Conservation (phyloP, 495 filamentous ascomycete species). For the Hamigera avellanea region DNA sequence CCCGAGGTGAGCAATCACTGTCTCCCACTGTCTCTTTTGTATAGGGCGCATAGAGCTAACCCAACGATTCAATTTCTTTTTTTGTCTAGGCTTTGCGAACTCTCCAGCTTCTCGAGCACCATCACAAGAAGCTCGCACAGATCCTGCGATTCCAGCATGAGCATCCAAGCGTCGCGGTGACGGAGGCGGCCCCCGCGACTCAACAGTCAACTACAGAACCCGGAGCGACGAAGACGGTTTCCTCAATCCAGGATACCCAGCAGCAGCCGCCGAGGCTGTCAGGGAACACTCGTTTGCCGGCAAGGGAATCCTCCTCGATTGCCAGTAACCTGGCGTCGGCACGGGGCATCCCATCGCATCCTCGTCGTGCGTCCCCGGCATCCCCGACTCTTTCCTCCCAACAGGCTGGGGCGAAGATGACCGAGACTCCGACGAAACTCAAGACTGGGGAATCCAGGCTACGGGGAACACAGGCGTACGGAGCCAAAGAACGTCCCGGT, state of each 20-base stretch:
- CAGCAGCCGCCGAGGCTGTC: constrained; percentile 23
- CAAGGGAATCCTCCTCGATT: constrained; percentile 70
- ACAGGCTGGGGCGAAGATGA: constrained; percentile 63
- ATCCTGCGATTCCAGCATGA: constrained; percentile 62
- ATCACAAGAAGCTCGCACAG: constrained; percentile 70
- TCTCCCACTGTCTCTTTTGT: background rate
- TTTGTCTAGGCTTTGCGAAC: constrained; percentile 58
- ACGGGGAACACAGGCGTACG: constrained; percentile 12
- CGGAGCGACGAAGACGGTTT: constrained; percentile 14
- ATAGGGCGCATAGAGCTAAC: background rate
- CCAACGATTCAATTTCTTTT: background rate
- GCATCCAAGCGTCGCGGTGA: constrained; percentile 29
- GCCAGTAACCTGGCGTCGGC: constrained; percentile 86
- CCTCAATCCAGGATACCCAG: constrained; percentile 18
- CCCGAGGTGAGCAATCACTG: constrained; percentile 43
- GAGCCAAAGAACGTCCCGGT: constrained; percentile 14
- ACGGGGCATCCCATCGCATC: constrained; percentile 61
- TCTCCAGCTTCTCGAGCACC: constrained; percentile 69
- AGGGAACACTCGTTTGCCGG: constrained; percentile 37
- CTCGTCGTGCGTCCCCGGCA: constrained; percentile 44
- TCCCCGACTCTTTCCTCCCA: constrained; percentile 64
- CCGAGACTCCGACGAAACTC: constrained; percentile 39
- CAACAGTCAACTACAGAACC: constrained; percentile 14
- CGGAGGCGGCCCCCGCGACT: constrained; percentile 4
- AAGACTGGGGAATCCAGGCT: constrained; percentile 25